These are phyloP conservation scores for Handroanthus guayacan DNA, from an alignment of 257 asterid species.

Conservation along the genomic window DNA sequence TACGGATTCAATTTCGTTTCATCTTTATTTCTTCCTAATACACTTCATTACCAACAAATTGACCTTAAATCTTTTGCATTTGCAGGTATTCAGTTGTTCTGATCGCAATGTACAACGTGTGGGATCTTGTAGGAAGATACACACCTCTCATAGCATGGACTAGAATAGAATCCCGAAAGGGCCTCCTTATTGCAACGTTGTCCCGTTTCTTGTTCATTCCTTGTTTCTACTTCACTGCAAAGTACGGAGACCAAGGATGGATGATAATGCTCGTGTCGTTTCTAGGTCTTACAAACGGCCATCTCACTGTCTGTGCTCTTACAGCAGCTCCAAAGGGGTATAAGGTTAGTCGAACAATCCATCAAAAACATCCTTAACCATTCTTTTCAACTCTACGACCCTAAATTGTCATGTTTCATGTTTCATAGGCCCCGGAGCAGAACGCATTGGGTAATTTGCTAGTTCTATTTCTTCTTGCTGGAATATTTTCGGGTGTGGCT, in stretches of 20 bases:
- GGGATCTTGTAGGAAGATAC: slow-evolving; percentile 73
- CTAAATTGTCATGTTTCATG: background rate
- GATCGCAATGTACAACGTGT: slow-evolving; percentile 74
- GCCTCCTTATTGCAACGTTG: slow-evolving; percentile 55
- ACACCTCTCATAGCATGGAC: slow-evolving; percentile 59
- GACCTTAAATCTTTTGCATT: too few species aligned
- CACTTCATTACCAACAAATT: too few species aligned
- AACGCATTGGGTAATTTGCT: slow-evolving; percentile 87
- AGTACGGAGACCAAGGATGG: slow-evolving; percentile 84
- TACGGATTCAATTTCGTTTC: too few species aligned
- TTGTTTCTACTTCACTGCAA: slow-evolving; percentile 82
- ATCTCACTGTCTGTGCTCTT: slow-evolving; percentile 79
- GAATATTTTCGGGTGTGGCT: slow-evolving; percentile 71
- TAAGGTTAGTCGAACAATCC: slow-evolving; percentile 55
- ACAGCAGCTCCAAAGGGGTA: slow-evolving; percentile 82
- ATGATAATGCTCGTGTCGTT: slow-evolving; percentile 75
- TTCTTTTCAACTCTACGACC: background rate
- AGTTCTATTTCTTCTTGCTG: slow-evolving; percentile 70
- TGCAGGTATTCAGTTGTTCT: slow-evolving; percentile 71
- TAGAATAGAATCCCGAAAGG: slow-evolving; percentile 64
- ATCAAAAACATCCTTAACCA: background rate
- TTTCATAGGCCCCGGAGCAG: slow-evolving; percentile 90
- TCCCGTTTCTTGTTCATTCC: slow-evolving; percentile 75
- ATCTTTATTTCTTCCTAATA: too few species aligned
- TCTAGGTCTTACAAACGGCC: slow-evolving; percentile 81